Conservation (phyloP, 2,329 filamentous ascomycete species). For the Neoscytalidium dimidiatum region DNA sequence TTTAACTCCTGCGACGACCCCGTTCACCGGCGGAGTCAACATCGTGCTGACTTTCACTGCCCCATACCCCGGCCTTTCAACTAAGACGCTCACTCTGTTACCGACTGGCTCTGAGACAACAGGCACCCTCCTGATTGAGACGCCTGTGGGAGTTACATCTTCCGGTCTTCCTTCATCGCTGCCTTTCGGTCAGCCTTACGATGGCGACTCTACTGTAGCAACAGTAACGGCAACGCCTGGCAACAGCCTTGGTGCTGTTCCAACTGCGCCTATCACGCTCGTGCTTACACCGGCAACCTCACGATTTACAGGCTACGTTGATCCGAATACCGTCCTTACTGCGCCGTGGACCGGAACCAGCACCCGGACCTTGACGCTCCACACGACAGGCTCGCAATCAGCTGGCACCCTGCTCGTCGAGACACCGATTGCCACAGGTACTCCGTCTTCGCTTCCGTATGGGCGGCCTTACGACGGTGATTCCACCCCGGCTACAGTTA, state of each 20-base stretch:
- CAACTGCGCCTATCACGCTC: neutral
- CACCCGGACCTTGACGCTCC: neutral
- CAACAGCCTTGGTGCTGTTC: neutral
- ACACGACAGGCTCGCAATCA: neutral
- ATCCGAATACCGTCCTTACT: neutral
- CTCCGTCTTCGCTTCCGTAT: neutral
- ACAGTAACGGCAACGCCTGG: neutral
- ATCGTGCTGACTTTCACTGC: neutral
- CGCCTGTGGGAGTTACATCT: neutral
- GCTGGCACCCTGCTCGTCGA: neutral
- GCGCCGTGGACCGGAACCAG: neutral
- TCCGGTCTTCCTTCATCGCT: neutral
- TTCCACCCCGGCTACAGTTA: neutral
- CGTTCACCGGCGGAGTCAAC: neutral
- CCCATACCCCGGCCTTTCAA: neutral
- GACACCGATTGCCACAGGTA: neutral
- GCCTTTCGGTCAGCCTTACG: neutral
- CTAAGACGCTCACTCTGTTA: neutral
- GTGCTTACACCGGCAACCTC: neutral
- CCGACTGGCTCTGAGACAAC: neutral
- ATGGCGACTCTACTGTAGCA: neutral
- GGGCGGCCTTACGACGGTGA: neutral
- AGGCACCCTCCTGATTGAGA: neutral
- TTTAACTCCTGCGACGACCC: neutral
- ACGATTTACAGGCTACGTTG: neutral